These are phyloP conservation scores for Plasmodium malariae DNA, from an alignment of 169 alveolate genomes.

Conservation along the genomic window DNA sequence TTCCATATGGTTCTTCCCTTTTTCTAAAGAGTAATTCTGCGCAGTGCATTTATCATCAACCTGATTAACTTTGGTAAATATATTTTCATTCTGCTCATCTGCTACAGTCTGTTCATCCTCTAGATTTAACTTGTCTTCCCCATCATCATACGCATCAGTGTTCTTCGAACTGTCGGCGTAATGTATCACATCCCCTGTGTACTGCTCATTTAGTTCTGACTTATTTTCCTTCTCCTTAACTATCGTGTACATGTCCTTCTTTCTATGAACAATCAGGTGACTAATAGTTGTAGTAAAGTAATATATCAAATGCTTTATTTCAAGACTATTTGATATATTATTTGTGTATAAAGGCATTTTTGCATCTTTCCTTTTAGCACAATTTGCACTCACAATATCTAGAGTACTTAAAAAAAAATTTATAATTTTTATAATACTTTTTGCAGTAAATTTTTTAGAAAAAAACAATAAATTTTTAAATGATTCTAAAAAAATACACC, in stretches of 20 bases:
- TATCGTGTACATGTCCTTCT: constrained; percentile 57
- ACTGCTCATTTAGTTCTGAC: background rate
- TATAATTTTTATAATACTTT: constrained; percentile 62
- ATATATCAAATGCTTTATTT: constrained; percentile 45
- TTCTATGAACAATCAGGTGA: constrained; percentile 15
- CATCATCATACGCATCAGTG: constrained; percentile 2
- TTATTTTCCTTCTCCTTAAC: constrained; percentile 59
- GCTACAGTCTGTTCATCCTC: background rate
- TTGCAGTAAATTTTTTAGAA: constrained; percentile 67
- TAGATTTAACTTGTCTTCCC: background rate
- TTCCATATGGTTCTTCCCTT: too few relatives aligned
- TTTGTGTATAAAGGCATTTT: constrained; percentile 40
- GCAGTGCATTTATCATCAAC: too few relatives aligned
- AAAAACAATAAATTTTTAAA: constrained; percentile 54
- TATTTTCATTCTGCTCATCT: background rate
- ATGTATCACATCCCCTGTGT: background rate
- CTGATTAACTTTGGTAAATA: too few relatives aligned
- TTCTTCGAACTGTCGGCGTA: background rate
- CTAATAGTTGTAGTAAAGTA: constrained; percentile 20
- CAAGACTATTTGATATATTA: constrained; percentile 62
- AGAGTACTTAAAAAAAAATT: constrained; percentile 38
- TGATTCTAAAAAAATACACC: constrained; percentile 42
- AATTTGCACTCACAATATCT: constrained; percentile 15
- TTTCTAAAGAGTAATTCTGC: too few relatives aligned
- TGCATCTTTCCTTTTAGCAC: constrained; percentile 28